Evolutionary conservation across 805 yeast genomes (phyloP).

Genomic region (Lachancea meyersii): DNA sequence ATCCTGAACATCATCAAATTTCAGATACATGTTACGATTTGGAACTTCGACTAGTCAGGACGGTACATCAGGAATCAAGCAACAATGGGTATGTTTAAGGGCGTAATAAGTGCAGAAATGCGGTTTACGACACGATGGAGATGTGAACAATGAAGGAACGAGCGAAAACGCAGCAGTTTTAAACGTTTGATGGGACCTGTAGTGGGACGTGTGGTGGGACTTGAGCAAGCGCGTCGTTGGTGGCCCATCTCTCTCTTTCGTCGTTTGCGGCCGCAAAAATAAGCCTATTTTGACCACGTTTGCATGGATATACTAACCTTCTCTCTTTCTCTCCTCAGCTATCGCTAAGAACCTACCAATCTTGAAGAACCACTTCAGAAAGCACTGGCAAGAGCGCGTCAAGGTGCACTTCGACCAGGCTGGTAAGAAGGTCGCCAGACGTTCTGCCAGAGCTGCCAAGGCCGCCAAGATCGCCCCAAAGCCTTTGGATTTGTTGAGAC

Average conservation of each 20-base stretch:
- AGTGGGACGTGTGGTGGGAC: too few species aligned
- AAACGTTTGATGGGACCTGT: background rate
- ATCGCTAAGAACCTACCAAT: constrained; percentile 98
- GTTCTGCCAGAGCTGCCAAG: constrained; percentile 87
- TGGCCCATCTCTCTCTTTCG: too few species aligned
- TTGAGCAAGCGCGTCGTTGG: too few species aligned
- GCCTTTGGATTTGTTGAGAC: constrained; percentile 94
- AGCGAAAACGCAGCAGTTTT: background rate
- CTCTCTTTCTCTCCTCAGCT: constrained; percentile 51
- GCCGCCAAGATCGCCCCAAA: constrained; percentile 96
- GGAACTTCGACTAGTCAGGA: constrained; percentile 3
- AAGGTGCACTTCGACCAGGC: constrained; percentile 99
- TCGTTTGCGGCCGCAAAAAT: too few species aligned
- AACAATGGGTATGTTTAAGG: constrained; percentile 39
- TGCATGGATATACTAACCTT: background rate
- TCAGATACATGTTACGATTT: background rate
- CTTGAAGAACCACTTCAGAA: constrained; percentile 99
- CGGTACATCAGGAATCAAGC: constrained; percentile 31
- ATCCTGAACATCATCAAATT: background rate
- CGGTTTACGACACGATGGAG: background rate
- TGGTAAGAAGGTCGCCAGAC: constrained; percentile 97
- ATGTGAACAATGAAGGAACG: background rate
- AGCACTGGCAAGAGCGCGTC: constrained; percentile 99
- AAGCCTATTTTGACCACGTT: too few species aligned
- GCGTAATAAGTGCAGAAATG: background rate